A percentile compares a stretch with the other conserved stretches of the same genome.
phyloP scores from a whole-genome alignment of 768 basidiomycete genomes.

The Hygrocybe punicea region DNA sequence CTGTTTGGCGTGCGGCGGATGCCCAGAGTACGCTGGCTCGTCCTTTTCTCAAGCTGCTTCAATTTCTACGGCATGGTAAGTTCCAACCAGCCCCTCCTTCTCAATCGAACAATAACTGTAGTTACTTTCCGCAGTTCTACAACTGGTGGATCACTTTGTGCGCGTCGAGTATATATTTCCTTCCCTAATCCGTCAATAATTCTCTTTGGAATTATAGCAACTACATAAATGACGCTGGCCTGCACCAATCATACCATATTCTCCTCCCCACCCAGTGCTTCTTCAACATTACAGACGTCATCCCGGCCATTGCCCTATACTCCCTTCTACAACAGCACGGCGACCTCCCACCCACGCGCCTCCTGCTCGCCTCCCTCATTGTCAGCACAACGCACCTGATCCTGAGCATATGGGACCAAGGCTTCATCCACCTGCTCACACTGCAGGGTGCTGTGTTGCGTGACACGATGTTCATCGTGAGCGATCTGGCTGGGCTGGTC shows the following conservation, averaged over 20 bases:
- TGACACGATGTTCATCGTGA: conserved; percentile 3
- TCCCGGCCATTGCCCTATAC: conserved; percentile 4
- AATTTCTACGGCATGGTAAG: conserved; percentile 9
- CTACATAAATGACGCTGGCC: conserved; percentile 7
- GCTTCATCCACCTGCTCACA: conserved; percentile 4
- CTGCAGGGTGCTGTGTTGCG: conserved; percentile 1
- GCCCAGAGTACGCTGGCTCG: conserved; percentile 3
- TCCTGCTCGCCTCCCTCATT: conserved; percentile 1
- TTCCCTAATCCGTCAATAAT: neutral
- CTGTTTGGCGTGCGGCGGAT: neutral
- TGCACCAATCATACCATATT: conserved; percentile 1
- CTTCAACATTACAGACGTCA: conserved; percentile 4
- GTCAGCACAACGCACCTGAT: conserved; percentile 1
- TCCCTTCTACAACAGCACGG: neutral
- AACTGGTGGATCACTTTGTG: conserved; percentile 9
- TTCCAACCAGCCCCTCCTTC: neutral
- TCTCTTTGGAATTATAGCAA: neutral
- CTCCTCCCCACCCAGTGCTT: conserved; percentile 6
- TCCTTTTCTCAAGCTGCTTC: conserved; percentile 5
- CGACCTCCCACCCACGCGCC: neutral
- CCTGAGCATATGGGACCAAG: conserved; percentile 4
- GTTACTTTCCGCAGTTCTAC: conserved; percentile 7
- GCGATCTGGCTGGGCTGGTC: neutral
- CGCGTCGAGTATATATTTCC: neutral
- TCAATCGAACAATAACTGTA: neutral